Evolutionary conservation across 108 stramenopile species (phyloP).

Genomic region (Nitzschia sp.): DNA sequence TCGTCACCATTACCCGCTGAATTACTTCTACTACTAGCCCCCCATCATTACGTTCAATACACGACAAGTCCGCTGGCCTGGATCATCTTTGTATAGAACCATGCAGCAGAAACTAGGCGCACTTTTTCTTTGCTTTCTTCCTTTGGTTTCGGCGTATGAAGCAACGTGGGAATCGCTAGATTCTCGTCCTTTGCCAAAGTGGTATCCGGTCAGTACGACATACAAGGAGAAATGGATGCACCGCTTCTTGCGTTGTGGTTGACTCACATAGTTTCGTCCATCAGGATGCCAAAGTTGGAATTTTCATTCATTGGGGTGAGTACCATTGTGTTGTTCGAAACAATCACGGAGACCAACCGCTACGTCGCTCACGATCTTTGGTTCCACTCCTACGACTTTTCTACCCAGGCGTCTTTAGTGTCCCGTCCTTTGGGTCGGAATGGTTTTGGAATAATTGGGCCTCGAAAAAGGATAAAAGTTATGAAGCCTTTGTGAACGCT

Average conservation of each 20-base stretch:
- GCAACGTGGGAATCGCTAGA: conserved; percentile 55
- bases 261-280: neutral
- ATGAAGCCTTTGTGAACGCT: conserved; percentile 15
- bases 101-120: too few species aligned
- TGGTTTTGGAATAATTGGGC: conserved; percentile 53
- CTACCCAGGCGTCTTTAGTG: conserved; percentile 55
- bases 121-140: conserved; percentile 14
- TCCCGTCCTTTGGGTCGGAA: conserved; percentile 43
- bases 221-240: neutral
- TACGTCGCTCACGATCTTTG: too few species aligned
- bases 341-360: too few species aligned
- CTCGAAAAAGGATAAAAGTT: neutral
- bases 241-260: neutral
- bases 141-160: conserved; percentile 23
- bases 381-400: too few species aligned
- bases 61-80: too few species aligned
- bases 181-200: conserved; percentile 35
- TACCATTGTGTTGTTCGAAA: neutral
- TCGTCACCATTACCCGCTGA: too few species aligned
- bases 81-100: too few species aligned
- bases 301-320: conserved; percentile 56
- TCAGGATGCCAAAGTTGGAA: conserved; percentile 47
- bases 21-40: too few species aligned
- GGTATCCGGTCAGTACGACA: conserved; percentile 28
- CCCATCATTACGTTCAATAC: too few species aligned